phyloP scores from a whole-genome alignment of 768 basidiomycete genomes.

The Sporobolomyces pararoseus region DNA sequence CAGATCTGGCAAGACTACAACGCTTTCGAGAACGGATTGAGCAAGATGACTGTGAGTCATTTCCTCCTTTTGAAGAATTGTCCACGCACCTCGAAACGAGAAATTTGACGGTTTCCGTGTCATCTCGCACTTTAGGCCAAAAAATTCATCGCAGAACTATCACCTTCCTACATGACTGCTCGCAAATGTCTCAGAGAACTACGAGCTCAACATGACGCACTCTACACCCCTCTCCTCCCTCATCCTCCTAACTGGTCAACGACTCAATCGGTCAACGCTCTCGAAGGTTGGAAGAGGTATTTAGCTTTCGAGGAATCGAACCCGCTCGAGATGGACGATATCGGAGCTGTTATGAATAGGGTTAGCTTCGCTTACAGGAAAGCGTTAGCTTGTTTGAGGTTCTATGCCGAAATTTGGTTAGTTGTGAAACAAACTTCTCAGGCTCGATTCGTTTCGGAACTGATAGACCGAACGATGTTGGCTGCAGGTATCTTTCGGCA shows the following conservation, averaged over 20 bases:
- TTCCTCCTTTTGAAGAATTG: neutral
- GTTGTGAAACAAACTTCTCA: conserved; percentile 41
- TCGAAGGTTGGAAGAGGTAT: conserved; percentile 86
- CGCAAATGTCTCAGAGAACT: conserved; percentile 80
- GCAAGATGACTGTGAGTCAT: conserved; percentile 69
- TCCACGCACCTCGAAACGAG: neutral
- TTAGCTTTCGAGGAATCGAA: conserved; percentile 94
- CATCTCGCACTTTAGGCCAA: too few species aligned
- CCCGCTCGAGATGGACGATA: conserved; percentile 85
- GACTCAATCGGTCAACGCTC: conserved; percentile 64
- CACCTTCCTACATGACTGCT: conserved; percentile 91
- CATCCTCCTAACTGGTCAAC: conserved; percentile 71
- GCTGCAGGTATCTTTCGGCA: conserved; percentile 79
- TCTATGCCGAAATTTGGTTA: conserved; percentile 91
- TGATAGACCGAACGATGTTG: neutral
- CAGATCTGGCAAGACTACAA: conserved; percentile 90
- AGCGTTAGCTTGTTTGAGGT: conserved; percentile 85
- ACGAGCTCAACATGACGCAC: conserved; percentile 59
- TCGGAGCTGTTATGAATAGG: conserved; percentile 61
- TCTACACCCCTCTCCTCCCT: conserved; percentile 62
- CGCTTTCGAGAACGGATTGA: conserved; percentile 80
- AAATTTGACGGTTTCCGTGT: too few species aligned
- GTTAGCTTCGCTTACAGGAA: conserved; percentile 81
- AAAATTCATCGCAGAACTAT: conserved; percentile 90
- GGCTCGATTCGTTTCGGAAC: neutral